phyloP scores from a whole-genome alignment of 176 grass and related monocot genomes.

The Areca catechu region DNA sequence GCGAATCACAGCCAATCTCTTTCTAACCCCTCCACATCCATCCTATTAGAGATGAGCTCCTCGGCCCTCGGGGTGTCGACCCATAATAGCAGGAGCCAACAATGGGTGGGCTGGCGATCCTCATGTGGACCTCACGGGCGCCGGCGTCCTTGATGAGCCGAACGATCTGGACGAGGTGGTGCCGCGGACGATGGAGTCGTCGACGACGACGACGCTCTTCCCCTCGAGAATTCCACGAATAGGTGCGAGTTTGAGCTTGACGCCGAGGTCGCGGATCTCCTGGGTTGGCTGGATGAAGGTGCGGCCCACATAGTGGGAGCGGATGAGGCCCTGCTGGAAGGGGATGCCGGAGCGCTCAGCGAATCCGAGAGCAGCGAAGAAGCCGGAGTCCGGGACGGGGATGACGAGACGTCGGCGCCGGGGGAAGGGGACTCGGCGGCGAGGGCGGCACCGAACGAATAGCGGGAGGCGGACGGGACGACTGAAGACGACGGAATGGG shows the following conservation, averaged over 20 bases:
- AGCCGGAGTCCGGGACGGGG: conserved; percentile 86
- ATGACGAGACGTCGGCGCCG: conserved; percentile 81
- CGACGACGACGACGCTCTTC: conserved; percentile 84
- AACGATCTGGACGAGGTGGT: conserved; percentile 93
- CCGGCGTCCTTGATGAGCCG: conserved; percentile 60
- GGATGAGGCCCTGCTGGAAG: conserved; percentile 88
- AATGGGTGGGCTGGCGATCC: conserved; percentile 81
- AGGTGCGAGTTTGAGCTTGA: conserved; percentile 83
- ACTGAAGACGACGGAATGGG: conserved; percentile 70
- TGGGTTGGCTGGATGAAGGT: conserved; percentile 90
- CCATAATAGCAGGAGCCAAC: conserved; percentile 79
- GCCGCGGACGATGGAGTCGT: conserved; percentile 88
- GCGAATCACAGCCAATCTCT: conserved; percentile 67
- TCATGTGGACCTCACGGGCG: conserved; percentile 96
- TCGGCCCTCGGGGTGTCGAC: conserved; percentile 69
- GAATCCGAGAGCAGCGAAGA: conserved; percentile 84
- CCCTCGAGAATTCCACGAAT: conserved; percentile 62
- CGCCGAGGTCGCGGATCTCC: conserved; percentile 71
- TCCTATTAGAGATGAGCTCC: conserved; percentile 76
- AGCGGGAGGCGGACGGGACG: conserved; percentile 63
- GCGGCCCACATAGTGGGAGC: conserved; percentile 86
- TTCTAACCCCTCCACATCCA: conserved; percentile 52
- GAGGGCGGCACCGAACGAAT: conserved; percentile 59
- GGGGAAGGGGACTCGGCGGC: conserved; percentile 73
- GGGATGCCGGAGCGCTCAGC: conserved; percentile 50